phyloP scores from a whole-genome alignment of 352 stramenopile genomes.

The Phytopythium montanum region DNA sequence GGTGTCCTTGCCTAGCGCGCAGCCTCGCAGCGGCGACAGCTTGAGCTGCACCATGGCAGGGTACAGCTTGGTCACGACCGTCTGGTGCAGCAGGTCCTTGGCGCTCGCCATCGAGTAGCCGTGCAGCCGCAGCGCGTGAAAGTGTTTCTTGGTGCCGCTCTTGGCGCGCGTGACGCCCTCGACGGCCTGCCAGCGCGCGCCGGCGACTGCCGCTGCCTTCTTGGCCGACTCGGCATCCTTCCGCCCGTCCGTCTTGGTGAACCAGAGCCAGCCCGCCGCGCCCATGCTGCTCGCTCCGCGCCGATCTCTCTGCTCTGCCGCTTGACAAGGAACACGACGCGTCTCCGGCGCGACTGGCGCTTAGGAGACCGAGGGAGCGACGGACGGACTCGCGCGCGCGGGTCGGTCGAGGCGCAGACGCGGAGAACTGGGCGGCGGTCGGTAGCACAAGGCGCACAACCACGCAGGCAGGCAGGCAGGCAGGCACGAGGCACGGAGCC shows the following conservation, averaged over 20 bases:
- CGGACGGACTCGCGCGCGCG: background rate
- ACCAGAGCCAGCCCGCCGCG: constrained; percentile 30
- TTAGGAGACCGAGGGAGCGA: constrained; percentile 1
- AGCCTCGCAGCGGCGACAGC: constrained; percentile 27
- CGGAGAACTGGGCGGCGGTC: background rate
- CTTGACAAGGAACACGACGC: background rate
- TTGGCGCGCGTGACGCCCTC: constrained; percentile 3
- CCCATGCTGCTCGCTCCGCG: constrained; percentile 27
- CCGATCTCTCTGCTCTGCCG: constrained; percentile 12
- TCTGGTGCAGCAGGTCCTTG: constrained; percentile 40
- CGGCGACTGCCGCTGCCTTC: constrained; percentile 5
- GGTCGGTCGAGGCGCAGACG: background rate
- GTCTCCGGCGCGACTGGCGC: background rate
- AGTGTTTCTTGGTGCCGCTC: constrained; percentile 20
- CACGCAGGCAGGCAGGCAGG: too few species aligned
- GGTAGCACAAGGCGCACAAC: background rate
- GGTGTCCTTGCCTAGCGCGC: constrained; percentile 24
- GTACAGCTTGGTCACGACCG: constrained; percentile 39
- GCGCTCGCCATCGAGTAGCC: constrained; percentile 38
- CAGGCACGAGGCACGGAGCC: background rate
- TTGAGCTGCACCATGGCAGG: constrained; percentile 37
- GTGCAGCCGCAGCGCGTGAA: constrained; percentile 28
- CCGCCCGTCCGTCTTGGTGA: constrained; percentile 11
- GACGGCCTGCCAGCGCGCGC: constrained; percentile 11
- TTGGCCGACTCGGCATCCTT: constrained; percentile 8